A percentile compares a stretch with the other conserved stretches of the same genome.
phyloP scores from a whole-genome alignment of 2,329 filamentous ascomycete species.

The Botrytis deweyae region DNA sequence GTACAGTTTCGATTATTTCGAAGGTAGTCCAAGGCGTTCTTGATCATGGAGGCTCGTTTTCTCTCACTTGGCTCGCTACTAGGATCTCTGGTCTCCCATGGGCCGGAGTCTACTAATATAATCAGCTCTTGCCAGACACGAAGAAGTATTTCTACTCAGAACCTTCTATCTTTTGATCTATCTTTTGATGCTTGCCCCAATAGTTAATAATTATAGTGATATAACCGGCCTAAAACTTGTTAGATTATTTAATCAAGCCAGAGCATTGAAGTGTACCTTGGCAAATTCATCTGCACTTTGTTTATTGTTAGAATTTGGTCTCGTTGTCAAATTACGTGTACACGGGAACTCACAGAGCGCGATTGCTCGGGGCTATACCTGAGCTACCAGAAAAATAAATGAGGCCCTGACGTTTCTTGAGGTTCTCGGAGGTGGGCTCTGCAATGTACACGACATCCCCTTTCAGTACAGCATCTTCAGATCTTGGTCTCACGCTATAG shows the following conservation, averaged over 20 bases:
- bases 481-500: neutral
- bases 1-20: neutral
- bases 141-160: neutral
- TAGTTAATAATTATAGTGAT: neutral
- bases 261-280: neutral
- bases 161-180: neutral
- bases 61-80: neutral
- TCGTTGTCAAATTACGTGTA: neutral
- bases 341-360: neutral
- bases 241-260: neutral
- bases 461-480: neutral
- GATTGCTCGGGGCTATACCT: neutral
- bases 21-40: neutral
- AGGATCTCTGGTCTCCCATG: neutral
- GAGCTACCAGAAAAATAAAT: neutral
- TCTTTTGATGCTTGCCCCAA: neutral
- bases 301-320: neutral
- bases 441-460: neutral
- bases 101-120: neutral
- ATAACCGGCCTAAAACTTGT: neutral
- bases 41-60: neutral
- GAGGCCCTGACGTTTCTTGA: neutral
- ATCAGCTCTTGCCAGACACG: neutral
- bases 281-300: conserved; percentile 8
- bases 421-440: neutral